A percentile compares a stretch with the other conserved stretches of the same genome.
Evolutionary conservation across 495 filamentous ascomycete species (phyloP).

Genomic region (Sordaria brevicollis): DNA sequence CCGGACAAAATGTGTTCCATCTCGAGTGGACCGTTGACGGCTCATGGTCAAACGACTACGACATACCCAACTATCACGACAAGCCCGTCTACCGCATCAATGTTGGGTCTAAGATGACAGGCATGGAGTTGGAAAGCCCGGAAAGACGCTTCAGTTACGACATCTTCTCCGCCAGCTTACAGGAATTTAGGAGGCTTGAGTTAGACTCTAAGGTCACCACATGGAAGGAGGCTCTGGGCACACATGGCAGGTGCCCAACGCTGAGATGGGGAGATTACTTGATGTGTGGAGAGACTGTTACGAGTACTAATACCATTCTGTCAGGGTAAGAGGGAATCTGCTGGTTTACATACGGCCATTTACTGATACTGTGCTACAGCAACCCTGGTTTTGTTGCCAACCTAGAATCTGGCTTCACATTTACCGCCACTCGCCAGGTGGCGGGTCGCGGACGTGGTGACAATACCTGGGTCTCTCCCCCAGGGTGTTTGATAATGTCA

Average conservation of each 20-base stretch:
- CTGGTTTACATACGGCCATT: neutral
- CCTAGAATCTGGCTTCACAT: slow-evolving; percentile 73
- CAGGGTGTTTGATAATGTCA: slow-evolving; percentile 78
- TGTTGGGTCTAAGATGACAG: neutral
- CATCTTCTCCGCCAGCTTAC: slow-evolving; percentile 64
- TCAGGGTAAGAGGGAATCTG: slow-evolving; percentile 55
- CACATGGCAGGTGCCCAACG: slow-evolving; percentile 32
- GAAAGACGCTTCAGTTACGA: slow-evolving; percentile 62
- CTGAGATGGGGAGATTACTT: slow-evolving; percentile 64
- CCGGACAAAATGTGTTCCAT: neutral
- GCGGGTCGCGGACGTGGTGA: slow-evolving; percentile 83
- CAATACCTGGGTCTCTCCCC: slow-evolving; percentile 92
- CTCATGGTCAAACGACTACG: neutral
- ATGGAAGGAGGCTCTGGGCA: neutral
- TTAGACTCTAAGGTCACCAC: neutral
- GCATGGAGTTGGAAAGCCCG: neutral
- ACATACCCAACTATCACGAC: neutral
- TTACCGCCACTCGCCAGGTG: slow-evolving; percentile 85
- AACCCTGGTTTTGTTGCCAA: slow-evolving; percentile 68
- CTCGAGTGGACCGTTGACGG: neutral
- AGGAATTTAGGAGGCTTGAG: slow-evolving; percentile 40
- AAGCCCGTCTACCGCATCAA: neutral
- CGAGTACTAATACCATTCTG: slow-evolving; percentile 88
- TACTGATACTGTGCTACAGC: slow-evolving; percentile 28
- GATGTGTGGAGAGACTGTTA: slow-evolving; percentile 86